Conservation (phyloP, 345 rosid species). For the Citrus medica region DNA sequence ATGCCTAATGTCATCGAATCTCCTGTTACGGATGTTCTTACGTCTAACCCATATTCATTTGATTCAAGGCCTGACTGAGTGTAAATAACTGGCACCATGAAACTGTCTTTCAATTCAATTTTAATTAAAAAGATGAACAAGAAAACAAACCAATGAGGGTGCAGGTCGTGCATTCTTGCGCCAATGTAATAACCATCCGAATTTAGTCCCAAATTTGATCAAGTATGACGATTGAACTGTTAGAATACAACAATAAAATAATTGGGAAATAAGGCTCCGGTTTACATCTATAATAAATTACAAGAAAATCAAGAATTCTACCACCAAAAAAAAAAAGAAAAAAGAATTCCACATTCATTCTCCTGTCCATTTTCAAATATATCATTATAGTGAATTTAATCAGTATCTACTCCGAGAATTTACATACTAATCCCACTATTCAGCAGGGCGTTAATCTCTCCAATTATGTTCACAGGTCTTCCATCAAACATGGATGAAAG, state of each 20-base stretch:
- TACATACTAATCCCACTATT: slow-evolving; percentile 56
- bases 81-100: neutral
- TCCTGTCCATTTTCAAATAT: neutral
- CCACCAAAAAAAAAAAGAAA: too few relatives aligned
- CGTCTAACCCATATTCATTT: neutral
- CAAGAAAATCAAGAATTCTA: neutral
- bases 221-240: neutral
- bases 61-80: neutral
- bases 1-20: neutral
- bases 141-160: neutral
- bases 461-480: slow-evolving; percentile 93
- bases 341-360: neutral
- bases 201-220: neutral
- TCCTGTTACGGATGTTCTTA: neutral
- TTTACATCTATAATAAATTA: neutral
- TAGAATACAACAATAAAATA: neutral
- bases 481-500: slow-evolving; percentile 91
- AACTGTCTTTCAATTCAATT: neutral
- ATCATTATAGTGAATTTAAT: slow-evolving; percentile 10
- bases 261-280: neutral
- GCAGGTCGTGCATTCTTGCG: neutral
- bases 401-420: neutral
- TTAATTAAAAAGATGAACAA: neutral
- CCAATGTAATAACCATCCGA: neutral
- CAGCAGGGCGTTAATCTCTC: slow-evolving; percentile 87